Evolutionary conservation across 768 basidiomycete species (phyloP).

Genomic region (Lanmaoa pseudosensibilis): DNA sequence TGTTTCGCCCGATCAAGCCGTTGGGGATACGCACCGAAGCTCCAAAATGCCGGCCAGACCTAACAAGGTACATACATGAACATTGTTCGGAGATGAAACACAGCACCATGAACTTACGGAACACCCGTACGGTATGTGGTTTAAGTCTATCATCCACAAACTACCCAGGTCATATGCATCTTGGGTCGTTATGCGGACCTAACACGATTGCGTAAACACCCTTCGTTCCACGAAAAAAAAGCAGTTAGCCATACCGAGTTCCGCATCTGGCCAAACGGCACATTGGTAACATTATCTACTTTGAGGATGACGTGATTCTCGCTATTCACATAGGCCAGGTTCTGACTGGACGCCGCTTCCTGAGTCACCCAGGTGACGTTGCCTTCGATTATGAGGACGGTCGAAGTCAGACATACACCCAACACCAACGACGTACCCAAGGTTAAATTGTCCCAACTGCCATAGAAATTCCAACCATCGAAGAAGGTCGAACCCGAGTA

Average conservation of each 20-base stretch:
- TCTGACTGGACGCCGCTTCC: constrained; percentile 44
- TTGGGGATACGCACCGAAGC: constrained; percentile 20
- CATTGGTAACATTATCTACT: constrained; percentile 68
- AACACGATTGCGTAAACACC: background rate
- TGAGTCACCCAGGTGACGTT: constrained; percentile 61
- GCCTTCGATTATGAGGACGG: constrained; percentile 37
- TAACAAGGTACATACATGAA: background rate
- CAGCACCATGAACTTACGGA: constrained; percentile 37
- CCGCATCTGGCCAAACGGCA: constrained; percentile 51
- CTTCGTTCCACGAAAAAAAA: background rate
- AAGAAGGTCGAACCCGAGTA: constrained; percentile 55
- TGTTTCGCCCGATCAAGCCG: background rate
- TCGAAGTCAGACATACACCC: background rate
- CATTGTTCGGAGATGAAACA: constrained; percentile 3
- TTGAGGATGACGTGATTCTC: constrained; percentile 67
- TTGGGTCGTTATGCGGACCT: constrained; percentile 48
- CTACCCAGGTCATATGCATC: constrained; percentile 45
- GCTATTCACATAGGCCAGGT: constrained; percentile 58
- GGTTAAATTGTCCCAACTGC: constrained; percentile 48
- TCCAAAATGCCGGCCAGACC: constrained; percentile 37
- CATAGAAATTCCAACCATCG: constrained; percentile 55
- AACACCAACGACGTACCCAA: constrained; percentile 33
- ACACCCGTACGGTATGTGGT: constrained; percentile 58
- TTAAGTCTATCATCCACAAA: constrained; percentile 46
- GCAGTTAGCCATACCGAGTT: constrained; percentile 48